phyloP scores from a whole-genome alignment of 805 yeast species.

The Schizosaccharomyces japonicus region DNA sequence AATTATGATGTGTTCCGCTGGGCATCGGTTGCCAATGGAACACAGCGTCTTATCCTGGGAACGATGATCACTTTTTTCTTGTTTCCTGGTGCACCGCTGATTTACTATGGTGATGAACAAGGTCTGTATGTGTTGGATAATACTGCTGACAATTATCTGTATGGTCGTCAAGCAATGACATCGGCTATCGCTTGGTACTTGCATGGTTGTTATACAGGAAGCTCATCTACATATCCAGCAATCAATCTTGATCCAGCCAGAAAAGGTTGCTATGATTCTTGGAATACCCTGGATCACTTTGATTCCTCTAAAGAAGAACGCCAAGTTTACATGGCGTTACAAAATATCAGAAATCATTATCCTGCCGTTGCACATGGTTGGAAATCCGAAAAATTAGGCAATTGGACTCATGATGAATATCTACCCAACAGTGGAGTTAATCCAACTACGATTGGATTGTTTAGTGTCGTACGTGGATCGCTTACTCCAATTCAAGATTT shows the following conservation, averaged over 20 bases:
- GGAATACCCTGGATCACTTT: slow-evolving; percentile 3
- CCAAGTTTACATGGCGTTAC: background rate
- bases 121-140: background rate
- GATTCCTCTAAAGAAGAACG: background rate
- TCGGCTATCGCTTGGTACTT: slow-evolving; percentile 3
- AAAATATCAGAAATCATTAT: background rate
- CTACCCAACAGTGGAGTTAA: background rate
- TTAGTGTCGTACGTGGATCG: background rate
- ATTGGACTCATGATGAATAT: background rate
- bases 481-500: background rate
- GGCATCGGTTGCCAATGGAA: background rate
- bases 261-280: background rate
- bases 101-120: slow-evolving; percentile 5
- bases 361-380: slow-evolving; percentile 1
- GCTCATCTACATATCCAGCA: background rate
- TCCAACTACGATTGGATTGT: background rate
- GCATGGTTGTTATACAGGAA: background rate
- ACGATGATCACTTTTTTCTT: background rate
- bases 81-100: slow-evolving; percentile 1
- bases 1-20: slow-evolving; percentile 3
- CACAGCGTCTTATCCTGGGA: background rate
- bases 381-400: background rate
- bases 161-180: slow-evolving; percentile 3
- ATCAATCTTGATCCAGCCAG: background rate
- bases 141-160: slow-evolving; percentile 1